Percentiles rank a stretch among this genome's conserved stretches.
These are phyloP conservation scores for Breviolum minutum DNA, from an alignment of 73 alveolate species.

Conservation along the genomic window DNA sequence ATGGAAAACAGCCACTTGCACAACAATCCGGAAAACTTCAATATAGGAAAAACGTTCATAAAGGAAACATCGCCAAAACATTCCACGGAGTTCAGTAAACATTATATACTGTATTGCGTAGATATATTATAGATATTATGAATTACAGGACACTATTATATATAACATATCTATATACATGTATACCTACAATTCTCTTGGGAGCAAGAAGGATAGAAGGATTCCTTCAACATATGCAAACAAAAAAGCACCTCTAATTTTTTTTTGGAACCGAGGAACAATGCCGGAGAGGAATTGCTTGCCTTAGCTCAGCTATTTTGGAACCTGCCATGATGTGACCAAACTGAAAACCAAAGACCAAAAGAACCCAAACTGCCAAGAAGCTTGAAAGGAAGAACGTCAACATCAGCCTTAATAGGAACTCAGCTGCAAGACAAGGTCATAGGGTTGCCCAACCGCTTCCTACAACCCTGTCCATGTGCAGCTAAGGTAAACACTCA, in stretches of 20 bases:
- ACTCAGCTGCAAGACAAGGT: too few relatives aligned
- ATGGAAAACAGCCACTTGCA: too few relatives aligned
- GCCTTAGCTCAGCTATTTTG: slow-evolving; percentile 12
- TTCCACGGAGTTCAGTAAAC: too few relatives aligned
- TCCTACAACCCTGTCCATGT: too few relatives aligned
- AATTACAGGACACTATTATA: not conserved
- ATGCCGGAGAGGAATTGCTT: slow-evolving; percentile 76
- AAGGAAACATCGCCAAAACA: not conserved
- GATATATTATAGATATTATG: not conserved
- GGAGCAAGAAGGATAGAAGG: too few relatives aligned
- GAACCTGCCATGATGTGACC: not conserved
- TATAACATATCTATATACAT: not conserved
- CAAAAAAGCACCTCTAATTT: not conserved
- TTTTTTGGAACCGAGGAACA: not conserved
- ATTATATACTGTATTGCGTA: not conserved
- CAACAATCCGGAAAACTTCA: too few relatives aligned
- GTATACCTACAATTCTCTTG: not conserved
- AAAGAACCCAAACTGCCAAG: not conserved
- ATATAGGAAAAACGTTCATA: not conserved
- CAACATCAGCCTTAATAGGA: slow-evolving; percentile 38
- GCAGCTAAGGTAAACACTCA: not conserved
- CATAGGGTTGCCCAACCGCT: too few relatives aligned
- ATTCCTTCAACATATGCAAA: too few relatives aligned
- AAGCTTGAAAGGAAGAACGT: slow-evolving; percentile 46
- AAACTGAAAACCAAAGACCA: not conserved